Base-by-base conservation (phyloP, 306 rosid species). In the Potentilla sterilis region DNA sequence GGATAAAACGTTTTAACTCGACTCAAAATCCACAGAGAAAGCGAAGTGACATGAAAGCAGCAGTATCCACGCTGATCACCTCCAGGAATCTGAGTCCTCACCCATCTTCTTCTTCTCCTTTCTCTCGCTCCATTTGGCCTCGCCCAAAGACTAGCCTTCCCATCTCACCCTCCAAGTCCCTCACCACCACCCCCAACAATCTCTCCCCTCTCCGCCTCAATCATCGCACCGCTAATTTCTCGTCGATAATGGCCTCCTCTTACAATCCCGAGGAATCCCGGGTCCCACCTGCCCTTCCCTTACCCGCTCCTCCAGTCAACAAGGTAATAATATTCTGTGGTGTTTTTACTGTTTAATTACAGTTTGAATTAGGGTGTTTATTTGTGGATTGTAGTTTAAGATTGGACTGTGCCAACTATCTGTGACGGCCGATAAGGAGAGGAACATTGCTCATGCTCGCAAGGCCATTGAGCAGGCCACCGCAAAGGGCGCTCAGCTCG, bases 361-460 rank as follows among this genome's bases (percentile, higher is more conserved):
- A 28, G 28, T 28, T 28, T 41, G 34, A 22, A 24, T 43, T 49
- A 52, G 72, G 81, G 44, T 62, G 74, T 80, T 37, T 54, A 2
- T 3, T 10, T 62, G 51, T 81, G 67, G 44, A 72, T 44, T 40
- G 57, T 75, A 93, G 93, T 95, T 95, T 79, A 92, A 86, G 48
- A 92, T 95, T 42, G 99, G 92, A 8, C 85, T 95, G 16, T 95
- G 98, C 77, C 99, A 92, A 81, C 83, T 95, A 52, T 75, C 90
- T 1, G 98, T 92, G 63, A 88, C 97, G 21, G 76, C 93, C 24
- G 98, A 95, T 67, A 95, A 95, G 86, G 81, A 81, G 78, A 64
- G 87, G 81, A 95, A 95, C 83, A 92, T 95, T 67, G 83, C 82
- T 6, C 99, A 92, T 76, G 93, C 97, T 35, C 87, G 92, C 24